A percentile compares a stretch with the other conserved stretches of the same genome.
phyloP scores from a whole-genome alignment of 768 basidiomycete species.

The Suillus subalutaceus region DNA sequence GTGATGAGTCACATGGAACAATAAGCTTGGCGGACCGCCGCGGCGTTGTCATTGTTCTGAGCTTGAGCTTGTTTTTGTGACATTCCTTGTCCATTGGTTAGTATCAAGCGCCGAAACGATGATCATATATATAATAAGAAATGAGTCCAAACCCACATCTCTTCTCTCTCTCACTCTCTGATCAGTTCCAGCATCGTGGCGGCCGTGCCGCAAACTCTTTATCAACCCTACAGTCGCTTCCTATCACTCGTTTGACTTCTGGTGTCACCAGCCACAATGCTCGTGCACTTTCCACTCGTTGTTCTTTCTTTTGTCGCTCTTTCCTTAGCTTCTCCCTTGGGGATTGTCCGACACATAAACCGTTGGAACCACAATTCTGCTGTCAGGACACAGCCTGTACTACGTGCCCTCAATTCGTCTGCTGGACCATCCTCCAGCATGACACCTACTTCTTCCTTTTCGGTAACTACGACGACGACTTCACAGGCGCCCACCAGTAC shows the following conservation, averaged over 20 bases:
- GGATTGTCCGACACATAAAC: neutral
- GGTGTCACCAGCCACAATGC: neutral
- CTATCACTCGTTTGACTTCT: conserved; percentile 2
- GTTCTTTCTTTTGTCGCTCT: neutral
- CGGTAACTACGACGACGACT: neutral
- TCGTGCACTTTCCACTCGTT: conserved; percentile 1
- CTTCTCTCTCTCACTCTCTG: neutral
- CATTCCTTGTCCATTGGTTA: neutral
- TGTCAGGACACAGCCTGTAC: neutral
- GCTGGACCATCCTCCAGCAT: neutral
- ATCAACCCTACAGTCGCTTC: neutral
- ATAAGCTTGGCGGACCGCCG: neutral
- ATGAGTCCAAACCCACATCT: neutral
- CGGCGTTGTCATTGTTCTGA: neutral
- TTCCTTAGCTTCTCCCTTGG: conserved; percentile 3
- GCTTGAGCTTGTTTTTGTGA: neutral
- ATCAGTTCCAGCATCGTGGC: neutral
- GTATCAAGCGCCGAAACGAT: neutral
- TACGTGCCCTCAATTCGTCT: conserved; percentile 2
- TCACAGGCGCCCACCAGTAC: neutral
- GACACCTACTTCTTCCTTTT: neutral
- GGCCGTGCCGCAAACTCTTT: neutral
- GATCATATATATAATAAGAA: neutral
- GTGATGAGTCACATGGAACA: neutral
- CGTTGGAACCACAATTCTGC: neutral